Percentiles rank a stretch among this genome's conserved stretches.
These are phyloP conservation scores for Avena atlantica DNA, from an alignment of 176 grass and related monocot genomes.

Conservation along the genomic window DNA sequence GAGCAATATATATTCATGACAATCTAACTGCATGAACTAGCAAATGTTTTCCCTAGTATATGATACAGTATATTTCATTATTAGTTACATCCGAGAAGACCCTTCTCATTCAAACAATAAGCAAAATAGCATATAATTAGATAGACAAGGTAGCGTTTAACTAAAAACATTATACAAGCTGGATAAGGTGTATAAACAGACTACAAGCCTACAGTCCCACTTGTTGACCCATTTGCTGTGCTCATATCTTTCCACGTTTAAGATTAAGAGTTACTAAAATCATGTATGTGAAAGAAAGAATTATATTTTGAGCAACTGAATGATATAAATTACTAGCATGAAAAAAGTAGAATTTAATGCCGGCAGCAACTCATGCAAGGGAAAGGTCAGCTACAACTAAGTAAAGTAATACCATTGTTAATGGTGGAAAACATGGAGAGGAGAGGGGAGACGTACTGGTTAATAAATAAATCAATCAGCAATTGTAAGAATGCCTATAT, in stretches of 20 bases:
- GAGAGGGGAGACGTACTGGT: slow-evolving; percentile 34
- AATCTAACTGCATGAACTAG: slow-evolving; percentile 9
- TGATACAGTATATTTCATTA: background rate
- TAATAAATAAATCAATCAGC: slow-evolving; percentile 25
- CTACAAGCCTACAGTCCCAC: background rate
- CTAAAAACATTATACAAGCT: slow-evolving; percentile 18
- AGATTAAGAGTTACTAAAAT: slow-evolving; percentile 30
- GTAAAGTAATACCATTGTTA: slow-evolving; percentile 12
- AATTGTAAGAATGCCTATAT: slow-evolving; percentile 6
- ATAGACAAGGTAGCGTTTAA: background rate
- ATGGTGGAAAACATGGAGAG: background rate
- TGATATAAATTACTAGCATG: slow-evolving; percentile 12
- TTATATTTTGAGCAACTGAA: background rate
- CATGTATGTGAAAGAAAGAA: slow-evolving; percentile 4
- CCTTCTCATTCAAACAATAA: background rate
- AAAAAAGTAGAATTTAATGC: background rate
- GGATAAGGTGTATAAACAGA: slow-evolving; percentile 16
- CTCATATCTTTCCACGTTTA: slow-evolving; percentile 19
- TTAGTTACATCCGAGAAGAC: background rate
- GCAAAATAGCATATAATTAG: background rate
- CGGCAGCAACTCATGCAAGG: background rate
- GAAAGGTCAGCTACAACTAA: background rate
- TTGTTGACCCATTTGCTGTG: background rate
- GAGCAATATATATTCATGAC: background rate
- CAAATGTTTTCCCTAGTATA: slow-evolving; percentile 1